phyloP scores from a whole-genome alignment of 129 eudicot species.

The Ambrosia trifida region DNA sequence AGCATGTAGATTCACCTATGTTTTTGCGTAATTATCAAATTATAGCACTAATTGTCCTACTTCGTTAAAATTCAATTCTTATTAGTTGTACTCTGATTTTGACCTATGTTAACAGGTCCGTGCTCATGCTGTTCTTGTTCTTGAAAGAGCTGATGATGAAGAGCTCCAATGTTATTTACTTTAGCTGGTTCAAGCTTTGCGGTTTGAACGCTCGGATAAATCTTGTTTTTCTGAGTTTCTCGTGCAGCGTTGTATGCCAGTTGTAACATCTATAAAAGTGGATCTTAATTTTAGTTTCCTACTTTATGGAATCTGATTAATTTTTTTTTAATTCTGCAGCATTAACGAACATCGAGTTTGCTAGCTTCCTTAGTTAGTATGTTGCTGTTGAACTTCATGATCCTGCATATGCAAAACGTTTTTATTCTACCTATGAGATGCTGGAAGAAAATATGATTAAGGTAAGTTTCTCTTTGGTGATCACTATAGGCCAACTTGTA shows the following conservation, averaged over 20 bases:
- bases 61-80: constrained; percentile 11
- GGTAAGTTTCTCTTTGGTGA: constrained; percentile 37
- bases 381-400: too few relatives aligned
- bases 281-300: neutral
- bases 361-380: constrained; percentile 99
- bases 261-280: constrained; percentile 6
- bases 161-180: constrained; percentile 97
- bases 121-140: constrained; percentile 98
- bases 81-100: neutral
- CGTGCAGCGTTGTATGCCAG: constrained; percentile 80
- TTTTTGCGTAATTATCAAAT: neutral
- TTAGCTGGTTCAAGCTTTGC: constrained; percentile 94
- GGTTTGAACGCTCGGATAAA: constrained; percentile 95
- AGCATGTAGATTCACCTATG: neutral
- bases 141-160: constrained; percentile 97
- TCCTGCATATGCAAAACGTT: constrained; percentile 93
- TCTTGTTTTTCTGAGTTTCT: constrained; percentile 90
- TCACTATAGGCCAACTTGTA: too few relatives aligned
- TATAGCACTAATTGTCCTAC: constrained; percentile 11
- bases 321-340: constrained; percentile 49
- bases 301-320: constrained; percentile 16
- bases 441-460: constrained; percentile 87
- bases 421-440: constrained; percentile 79
- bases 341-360: constrained; percentile 82
- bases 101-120: constrained; percentile 63